Evolutionary conservation across 108 stramenopile genomes (phyloP).

Genomic region (Aurantiochytrium sp.): DNA sequence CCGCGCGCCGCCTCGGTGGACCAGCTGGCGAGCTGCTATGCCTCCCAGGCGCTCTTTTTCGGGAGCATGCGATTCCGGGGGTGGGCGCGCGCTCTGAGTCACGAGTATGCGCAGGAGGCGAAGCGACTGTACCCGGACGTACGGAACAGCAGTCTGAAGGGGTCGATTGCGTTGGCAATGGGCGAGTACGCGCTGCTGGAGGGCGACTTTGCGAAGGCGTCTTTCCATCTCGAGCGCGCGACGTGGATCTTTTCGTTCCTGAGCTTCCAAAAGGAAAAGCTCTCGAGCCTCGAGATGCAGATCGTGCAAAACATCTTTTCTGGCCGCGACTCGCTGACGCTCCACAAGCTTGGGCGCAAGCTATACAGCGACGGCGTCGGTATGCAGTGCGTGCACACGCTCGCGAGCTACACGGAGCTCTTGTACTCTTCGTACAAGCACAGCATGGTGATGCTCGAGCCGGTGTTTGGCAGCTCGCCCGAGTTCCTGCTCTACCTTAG

Average conservation of each 20-base stretch:
- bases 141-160: neutral
- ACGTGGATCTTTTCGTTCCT: neutral
- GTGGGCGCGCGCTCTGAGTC: neutral
- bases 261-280: neutral
- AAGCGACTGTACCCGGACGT: neutral
- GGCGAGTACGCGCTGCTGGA: neutral
- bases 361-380: neutral
- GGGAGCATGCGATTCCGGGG: neutral
- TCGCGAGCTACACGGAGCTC: neutral
- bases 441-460: neutral
- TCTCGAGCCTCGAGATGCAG: neutral
- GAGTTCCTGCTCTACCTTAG: neutral
- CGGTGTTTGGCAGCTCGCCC: neutral
- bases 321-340: neutral
- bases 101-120: neutral
- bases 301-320: neutral
- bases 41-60: neutral
- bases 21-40: neutral
- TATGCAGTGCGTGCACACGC: neutral
- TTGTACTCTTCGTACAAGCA: neutral
- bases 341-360: neutral
- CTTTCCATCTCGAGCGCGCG: neutral
- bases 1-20: conserved; percentile 6
- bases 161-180: neutral
- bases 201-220: neutral